phyloP scores from a whole-genome alignment of 306 rosid species.

The Vigna angularis region DNA sequence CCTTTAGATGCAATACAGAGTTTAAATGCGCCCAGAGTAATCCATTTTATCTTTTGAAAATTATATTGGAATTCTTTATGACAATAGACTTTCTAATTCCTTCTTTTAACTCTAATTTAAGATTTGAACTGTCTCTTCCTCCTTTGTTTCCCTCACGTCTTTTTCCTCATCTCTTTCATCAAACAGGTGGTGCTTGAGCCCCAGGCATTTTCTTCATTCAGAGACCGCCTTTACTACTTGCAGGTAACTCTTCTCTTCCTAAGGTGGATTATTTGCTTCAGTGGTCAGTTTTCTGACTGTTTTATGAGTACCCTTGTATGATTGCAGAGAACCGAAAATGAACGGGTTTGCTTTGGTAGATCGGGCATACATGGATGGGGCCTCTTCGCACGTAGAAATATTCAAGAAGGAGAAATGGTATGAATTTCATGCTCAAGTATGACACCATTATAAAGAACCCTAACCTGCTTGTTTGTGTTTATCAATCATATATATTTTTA shows the following conservation, averaged over 20 bases:
- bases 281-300: slow-evolving; percentile 47
- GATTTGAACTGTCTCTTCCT: background rate
- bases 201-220: slow-evolving; percentile 79
- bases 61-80: slow-evolving; percentile 21
- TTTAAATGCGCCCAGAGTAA: slow-evolving; percentile 74
- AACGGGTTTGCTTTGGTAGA: slow-evolving; percentile 96
- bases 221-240: slow-evolving; percentile 87
- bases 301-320: slow-evolving; percentile 38
- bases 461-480: slow-evolving; percentile 16
- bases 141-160: background rate
- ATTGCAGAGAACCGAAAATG: slow-evolving; percentile 88
- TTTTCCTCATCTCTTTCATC: slow-evolving; percentile 2
- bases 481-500: slow-evolving; percentile 11
- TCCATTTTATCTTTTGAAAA: slow-evolving; percentile 38
- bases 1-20: slow-evolving; percentile 65
- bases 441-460: background rate
- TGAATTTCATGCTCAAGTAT: slow-evolving; percentile 34
- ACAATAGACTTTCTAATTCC: background rate
- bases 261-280: slow-evolving; percentile 26
- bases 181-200: slow-evolving; percentile 73
- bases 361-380: slow-evolving; percentile 99
- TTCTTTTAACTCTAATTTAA: slow-evolving; percentile 33
- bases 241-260: slow-evolving; percentile 67
- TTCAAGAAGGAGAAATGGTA: slow-evolving; percentile 99
- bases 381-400: slow-evolving; percentile 88